Conservation (phyloP, 2,329 filamentous ascomycete species). For the Trichoderma breve region DNA sequence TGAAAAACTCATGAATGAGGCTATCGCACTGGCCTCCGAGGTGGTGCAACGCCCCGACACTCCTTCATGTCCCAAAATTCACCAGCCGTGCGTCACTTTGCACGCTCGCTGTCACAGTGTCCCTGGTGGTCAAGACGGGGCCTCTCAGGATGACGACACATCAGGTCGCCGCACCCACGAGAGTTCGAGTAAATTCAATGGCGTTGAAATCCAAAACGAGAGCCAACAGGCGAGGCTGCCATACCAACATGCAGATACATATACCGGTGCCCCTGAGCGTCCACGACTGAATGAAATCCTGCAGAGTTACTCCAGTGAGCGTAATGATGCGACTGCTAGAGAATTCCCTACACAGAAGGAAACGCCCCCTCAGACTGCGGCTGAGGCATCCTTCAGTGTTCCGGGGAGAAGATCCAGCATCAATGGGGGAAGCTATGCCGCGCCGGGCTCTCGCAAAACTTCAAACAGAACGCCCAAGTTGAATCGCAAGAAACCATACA, state of each 20-base stretch:
- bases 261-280: conserved; percentile 24
- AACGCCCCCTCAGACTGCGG: background rate
- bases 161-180: conserved; percentile 14
- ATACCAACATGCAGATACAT: conserved; percentile 30
- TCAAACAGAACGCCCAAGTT: background rate
- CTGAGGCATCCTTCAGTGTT: conserved; percentile 15
- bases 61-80: conserved; percentile 17
- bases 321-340: background rate
- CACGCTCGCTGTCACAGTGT: conserved; percentile 19
- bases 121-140: background rate
- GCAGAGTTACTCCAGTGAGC: conserved; percentile 29
- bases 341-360: background rate
- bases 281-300: conserved; percentile 30
- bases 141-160: conserved; percentile 6
- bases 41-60: conserved; percentile 35
- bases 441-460: background rate
- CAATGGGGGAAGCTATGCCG: background rate
- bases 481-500: conserved; percentile 6
- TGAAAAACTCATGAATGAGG: conserved; percentile 47
- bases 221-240: conserved; percentile 17
- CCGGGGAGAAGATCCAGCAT: conserved; percentile 23
- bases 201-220: conserved; percentile 17
- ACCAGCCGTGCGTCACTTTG: conserved; percentile 21
- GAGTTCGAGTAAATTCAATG: conserved; percentile 8
- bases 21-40: conserved; percentile 43